phyloP scores from a whole-genome alignment of 164 flowering plant genomes.

The Nelumbo lutea region DNA sequence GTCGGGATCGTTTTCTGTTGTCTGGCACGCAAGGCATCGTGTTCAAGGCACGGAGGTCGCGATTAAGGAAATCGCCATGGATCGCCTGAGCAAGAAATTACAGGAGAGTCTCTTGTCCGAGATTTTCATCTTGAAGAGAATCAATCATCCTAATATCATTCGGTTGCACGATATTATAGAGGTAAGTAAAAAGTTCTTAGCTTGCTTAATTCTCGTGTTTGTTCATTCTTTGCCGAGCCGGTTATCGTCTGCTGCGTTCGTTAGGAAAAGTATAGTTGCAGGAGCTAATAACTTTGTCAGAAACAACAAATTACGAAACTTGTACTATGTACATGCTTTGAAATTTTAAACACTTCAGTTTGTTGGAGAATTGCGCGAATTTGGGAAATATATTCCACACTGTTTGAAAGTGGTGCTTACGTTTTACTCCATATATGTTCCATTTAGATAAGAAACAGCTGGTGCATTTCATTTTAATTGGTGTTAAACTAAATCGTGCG shows the following conservation, averaged over 20 bases:
- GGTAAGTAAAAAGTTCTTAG: constrained; percentile 32
- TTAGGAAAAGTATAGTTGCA: no score
- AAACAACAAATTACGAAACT: no score
- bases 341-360: no score
- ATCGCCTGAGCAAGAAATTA: constrained; percentile 61
- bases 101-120: constrained; percentile 86
- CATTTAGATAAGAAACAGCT: neutral
- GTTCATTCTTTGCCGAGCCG: neutral
- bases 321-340: no score
- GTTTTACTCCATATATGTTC: neutral
- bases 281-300: no score
- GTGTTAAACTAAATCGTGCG: neutral
- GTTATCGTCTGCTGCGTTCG: no score
- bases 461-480: neutral
- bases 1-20: constrained; percentile 89
- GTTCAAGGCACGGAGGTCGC: constrained; percentile 87
- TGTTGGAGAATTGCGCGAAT: no score
- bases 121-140: constrained; percentile 63
- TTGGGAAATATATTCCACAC: no score
- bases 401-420: no score
- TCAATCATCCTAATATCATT: constrained; percentile 86
- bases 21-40: constrained; percentile 88
- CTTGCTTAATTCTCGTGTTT: neutral
- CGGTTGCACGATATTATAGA: constrained; percentile 78
- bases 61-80: constrained; percentile 79